Conservation (phyloP, 2,329 filamentous ascomycete species). For the Diaporthe velutina region DNA sequence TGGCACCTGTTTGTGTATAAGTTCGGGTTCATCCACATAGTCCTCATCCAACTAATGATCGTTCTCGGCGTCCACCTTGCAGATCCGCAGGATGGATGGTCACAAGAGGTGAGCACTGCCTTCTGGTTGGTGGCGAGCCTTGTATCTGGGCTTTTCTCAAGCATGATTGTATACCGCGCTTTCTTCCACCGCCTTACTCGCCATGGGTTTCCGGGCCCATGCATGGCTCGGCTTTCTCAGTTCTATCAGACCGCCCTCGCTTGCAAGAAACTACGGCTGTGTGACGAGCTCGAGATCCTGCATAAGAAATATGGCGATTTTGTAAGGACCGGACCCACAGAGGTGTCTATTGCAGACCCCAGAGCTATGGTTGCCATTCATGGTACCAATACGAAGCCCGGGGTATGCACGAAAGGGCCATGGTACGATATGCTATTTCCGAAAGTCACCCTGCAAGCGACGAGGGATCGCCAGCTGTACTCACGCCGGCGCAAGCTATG, state of each 20-base stretch:
- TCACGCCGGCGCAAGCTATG: slow-evolving; percentile 13
- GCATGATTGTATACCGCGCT: neutral
- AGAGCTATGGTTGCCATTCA: slow-evolving; percentile 43
- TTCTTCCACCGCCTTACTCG: slow-evolving; percentile 15
- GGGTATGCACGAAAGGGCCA: slow-evolving; percentile 38
- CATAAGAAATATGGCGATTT: slow-evolving; percentile 21
- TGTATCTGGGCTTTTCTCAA: neutral
- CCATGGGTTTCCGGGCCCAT: neutral
- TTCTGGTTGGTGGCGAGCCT: neutral
- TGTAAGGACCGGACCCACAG: neutral
- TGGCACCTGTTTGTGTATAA: neutral
- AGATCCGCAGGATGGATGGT: neutral
- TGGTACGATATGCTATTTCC: slow-evolving; percentile 41
- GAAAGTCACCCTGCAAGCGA: neutral
- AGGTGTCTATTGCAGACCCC: slow-evolving; percentile 3
- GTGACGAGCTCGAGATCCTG: slow-evolving; percentile 4
- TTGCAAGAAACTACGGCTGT: neutral
- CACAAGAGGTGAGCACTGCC: neutral
- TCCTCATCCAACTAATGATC: neutral
- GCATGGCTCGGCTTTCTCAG: neutral
- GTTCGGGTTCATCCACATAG: neutral
- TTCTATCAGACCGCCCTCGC: neutral
- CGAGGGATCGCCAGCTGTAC: neutral
- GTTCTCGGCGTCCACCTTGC: neutral
- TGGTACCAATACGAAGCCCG: slow-evolving; percentile 38